Percentiles rank a stretch among this genome's conserved stretches.
phyloP scores from a whole-genome alignment of 1,284 basidiomycete genomes.

The Cryptococcus sp. region DNA sequence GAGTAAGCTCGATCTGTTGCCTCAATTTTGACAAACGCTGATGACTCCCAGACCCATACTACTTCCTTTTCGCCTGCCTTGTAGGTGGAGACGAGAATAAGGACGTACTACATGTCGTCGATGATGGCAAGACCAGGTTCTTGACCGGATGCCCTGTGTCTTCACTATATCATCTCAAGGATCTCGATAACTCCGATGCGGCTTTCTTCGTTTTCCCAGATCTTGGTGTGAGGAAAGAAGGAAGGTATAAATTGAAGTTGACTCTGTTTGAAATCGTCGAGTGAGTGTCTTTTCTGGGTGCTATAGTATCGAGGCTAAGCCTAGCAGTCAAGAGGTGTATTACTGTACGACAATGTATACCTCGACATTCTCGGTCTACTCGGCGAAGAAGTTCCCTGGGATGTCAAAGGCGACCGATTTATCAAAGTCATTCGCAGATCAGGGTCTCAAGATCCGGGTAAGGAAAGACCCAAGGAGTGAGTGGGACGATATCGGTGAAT shows the following conservation, averaged over 20 bases:
- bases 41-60: constrained; percentile 72
- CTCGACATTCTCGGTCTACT: constrained; percentile 65
- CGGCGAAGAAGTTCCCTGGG: constrained; percentile 89
- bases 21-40: constrained; percentile 1
- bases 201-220: constrained; percentile 90
- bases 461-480: constrained; percentile 63
- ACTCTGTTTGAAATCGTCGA: constrained; percentile 89
- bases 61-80: constrained; percentile 88
- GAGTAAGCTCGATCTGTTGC: constrained; percentile 26
- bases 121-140: constrained; percentile 64
- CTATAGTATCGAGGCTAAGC: background rate
- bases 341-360: constrained; percentile 87
- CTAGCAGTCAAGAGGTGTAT: constrained; percentile 64
- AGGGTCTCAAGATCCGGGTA: constrained; percentile 89
- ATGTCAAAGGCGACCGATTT: constrained; percentile 84
- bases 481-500: background rate
- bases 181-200: constrained; percentile 78
- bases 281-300: constrained; percentile 52
- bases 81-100: constrained; percentile 71
- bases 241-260: constrained; percentile 78
- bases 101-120: constrained; percentile 86
- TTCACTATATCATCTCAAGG: constrained; percentile 90
- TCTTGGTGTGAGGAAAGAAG: constrained; percentile 82
- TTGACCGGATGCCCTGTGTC: constrained; percentile 63
- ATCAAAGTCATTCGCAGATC: constrained; percentile 80